These are phyloP conservation scores for Zymoseptoria tritici DNA, from an alignment of 2,329 filamentous ascomycete species.

Conservation along the genomic window DNA sequence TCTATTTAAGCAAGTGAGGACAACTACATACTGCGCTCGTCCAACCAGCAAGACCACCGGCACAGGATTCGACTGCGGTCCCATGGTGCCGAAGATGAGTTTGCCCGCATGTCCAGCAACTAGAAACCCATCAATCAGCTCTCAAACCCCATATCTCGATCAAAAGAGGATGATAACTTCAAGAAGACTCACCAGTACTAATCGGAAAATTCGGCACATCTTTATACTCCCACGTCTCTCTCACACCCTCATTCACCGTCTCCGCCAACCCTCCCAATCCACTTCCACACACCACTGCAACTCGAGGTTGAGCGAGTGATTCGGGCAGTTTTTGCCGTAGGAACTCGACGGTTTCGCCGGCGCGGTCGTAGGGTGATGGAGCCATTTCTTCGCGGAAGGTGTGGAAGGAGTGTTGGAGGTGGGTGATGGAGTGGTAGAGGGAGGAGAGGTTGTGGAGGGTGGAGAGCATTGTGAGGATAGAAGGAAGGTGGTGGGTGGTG, in stretches of 20 bases:
- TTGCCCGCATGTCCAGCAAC: conserved; percentile 57
- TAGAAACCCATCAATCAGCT: conserved; percentile 25
- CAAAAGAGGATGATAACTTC: neutral
- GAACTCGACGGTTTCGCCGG: conserved; percentile 44
- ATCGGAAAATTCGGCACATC: conserved; percentile 55
- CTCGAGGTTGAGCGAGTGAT: conserved; percentile 44
- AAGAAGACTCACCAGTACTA: conserved; percentile 46
- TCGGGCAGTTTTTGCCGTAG: conserved; percentile 45
- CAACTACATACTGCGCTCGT: conserved; percentile 51
- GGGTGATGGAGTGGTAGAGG: conserved; percentile 28
- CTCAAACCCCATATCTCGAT: neutral
- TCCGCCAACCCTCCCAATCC: conserved; percentile 55
- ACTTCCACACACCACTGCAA: conserved; percentile 59
- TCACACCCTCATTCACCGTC: conserved; percentile 43
- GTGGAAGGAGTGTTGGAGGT: conserved; percentile 23
- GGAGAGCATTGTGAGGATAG: conserved; percentile 7
- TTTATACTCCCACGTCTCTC: conserved; percentile 50
- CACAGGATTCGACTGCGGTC: conserved; percentile 36
- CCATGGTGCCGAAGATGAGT: conserved; percentile 56
- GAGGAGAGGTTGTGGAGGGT: conserved; percentile 26
- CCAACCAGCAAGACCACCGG: conserved; percentile 58
- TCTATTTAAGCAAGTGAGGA: conserved; percentile 8
- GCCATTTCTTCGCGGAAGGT: conserved; percentile 30
- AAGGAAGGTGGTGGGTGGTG: neutral
- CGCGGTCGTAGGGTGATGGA: conserved; percentile 34